Conservation (phyloP, 2,329 filamentous ascomycete species). For the Ophiosphaerella narmari region DNA sequence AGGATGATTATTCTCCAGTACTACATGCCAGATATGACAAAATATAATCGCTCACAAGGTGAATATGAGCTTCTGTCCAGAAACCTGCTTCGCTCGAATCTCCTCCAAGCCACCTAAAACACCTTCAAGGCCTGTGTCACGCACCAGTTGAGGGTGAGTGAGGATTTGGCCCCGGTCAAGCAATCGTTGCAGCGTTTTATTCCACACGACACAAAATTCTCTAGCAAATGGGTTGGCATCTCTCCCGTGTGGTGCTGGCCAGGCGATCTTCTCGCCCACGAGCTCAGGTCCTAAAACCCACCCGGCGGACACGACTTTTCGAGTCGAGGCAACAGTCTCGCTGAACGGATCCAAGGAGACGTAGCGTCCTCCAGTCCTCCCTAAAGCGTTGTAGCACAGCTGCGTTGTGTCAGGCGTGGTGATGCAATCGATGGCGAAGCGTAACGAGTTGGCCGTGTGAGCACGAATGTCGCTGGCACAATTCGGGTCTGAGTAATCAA, state of each 20-base stretch:
- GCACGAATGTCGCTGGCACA: conserved; percentile 49
- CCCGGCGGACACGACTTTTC: conserved; percentile 11
- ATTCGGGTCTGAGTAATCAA: conserved; percentile 52
- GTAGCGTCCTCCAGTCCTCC: conserved; percentile 23
- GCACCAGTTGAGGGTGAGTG: conserved; percentile 6
- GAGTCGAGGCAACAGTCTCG: conserved; percentile 2
- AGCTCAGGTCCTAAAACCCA: conserved; percentile 19
- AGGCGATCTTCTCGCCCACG: conserved; percentile 12
- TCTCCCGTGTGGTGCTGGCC: conserved; percentile 6
- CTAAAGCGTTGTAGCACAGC: conserved; percentile 26
- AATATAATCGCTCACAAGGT: too few relatives aligned
- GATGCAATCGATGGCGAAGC: conserved; percentile 54
- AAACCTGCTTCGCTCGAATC: conserved; percentile 3
- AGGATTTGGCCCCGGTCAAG: not conserved
- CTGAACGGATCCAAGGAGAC: conserved; percentile 17
- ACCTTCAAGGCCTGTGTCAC: not conserved
- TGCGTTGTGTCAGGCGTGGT: conserved; percentile 21
- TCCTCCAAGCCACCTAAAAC: conserved; percentile 4
- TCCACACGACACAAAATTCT: conserved; percentile 1
- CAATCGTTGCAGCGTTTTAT: conserved; percentile 4
- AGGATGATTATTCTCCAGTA: too few relatives aligned
- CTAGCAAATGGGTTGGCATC: not conserved
- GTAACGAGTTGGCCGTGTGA: conserved; percentile 48
- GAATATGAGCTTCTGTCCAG: conserved; percentile 4
- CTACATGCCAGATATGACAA: too few relatives aligned